Evolutionary conservation across 768 basidiomycete species (phyloP).

Genomic region (Russula sp.): DNA sequence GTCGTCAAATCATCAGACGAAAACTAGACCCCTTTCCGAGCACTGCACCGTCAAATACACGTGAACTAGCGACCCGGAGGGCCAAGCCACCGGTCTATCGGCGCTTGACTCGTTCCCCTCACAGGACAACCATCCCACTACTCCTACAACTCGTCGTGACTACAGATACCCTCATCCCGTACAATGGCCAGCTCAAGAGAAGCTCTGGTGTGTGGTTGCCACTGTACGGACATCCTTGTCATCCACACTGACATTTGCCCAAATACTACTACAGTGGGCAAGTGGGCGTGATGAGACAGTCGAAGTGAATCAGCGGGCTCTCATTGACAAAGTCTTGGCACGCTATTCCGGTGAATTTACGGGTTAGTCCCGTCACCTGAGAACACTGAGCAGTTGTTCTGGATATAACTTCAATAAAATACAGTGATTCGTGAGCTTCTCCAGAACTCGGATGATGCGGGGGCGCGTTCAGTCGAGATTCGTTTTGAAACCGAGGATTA

Average conservation of each 20-base stretch:
- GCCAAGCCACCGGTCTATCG: background rate
- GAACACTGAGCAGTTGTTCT: background rate
- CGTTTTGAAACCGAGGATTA: constrained; percentile 63
- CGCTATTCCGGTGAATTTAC: constrained; percentile 95
- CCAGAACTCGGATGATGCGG: constrained; percentile 95
- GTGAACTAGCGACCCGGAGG: too few relatives aligned
- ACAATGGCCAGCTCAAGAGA: constrained; percentile 14
- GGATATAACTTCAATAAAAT: background rate
- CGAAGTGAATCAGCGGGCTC: constrained; percentile 91
- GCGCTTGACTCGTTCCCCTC: background rate
- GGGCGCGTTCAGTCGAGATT: constrained; percentile 68
- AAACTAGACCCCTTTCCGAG: background rate
- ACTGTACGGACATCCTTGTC: background rate
- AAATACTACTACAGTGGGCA: constrained; percentile 36
- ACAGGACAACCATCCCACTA: background rate
- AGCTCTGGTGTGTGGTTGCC: constrained; percentile 11
- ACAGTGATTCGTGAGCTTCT: constrained; percentile 75
- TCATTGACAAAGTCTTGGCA: constrained; percentile 95
- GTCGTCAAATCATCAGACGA: background rate
- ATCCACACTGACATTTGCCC: background rate
- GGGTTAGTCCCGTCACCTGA: constrained; percentile 32
- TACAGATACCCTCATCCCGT: background rate
- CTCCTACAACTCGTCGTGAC: background rate
- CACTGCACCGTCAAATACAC: background rate
- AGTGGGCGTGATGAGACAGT: constrained; percentile 74